Percentiles rank a stretch among this genome's conserved stretches.
Conservation (phyloP, 495 filamentous ascomycete genomes). For the Aspergillus mulundensis region DNA sequence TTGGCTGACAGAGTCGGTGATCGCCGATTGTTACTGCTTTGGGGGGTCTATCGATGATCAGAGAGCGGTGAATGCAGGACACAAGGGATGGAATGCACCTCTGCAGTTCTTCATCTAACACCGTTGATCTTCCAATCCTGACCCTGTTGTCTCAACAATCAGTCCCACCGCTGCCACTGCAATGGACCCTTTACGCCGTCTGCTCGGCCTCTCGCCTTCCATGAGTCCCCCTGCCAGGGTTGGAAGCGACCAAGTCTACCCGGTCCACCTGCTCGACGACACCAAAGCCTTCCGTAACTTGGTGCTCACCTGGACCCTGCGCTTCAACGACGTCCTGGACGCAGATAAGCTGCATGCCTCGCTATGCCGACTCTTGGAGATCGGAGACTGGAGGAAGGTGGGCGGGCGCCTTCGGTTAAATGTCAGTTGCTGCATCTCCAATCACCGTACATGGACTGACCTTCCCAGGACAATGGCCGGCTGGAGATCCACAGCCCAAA, state of each 20-base stretch:
- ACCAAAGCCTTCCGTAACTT: neutral
- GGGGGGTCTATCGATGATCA: too few species aligned
- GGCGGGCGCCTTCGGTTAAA: neutral
- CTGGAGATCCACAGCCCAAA: neutral
- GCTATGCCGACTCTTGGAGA: neutral
- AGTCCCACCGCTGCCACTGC: too few species aligned
- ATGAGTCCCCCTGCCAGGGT: neutral
- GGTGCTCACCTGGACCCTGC: neutral
- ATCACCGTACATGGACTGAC: neutral
- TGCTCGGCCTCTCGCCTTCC: too few species aligned
- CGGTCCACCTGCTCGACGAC: neutral
- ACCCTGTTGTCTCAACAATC: too few species aligned
- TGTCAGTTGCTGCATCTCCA: too few species aligned
- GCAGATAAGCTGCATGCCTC: neutral
- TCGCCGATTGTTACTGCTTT: too few species aligned
- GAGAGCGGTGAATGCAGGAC: too few species aligned
- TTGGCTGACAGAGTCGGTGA: too few species aligned
- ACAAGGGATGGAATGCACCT: too few species aligned
- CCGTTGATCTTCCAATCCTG: too few species aligned
- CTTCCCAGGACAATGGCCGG: neutral
- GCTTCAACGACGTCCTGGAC: slow-evolving; percentile 3
- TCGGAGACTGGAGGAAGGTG: neutral
- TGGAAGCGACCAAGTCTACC: neutral
- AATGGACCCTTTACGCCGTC: too few species aligned
- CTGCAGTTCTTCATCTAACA: too few species aligned